Conservation (phyloP, 2,329 filamentous ascomycete species). For the Pseudogymnoascus sp. region DNA sequence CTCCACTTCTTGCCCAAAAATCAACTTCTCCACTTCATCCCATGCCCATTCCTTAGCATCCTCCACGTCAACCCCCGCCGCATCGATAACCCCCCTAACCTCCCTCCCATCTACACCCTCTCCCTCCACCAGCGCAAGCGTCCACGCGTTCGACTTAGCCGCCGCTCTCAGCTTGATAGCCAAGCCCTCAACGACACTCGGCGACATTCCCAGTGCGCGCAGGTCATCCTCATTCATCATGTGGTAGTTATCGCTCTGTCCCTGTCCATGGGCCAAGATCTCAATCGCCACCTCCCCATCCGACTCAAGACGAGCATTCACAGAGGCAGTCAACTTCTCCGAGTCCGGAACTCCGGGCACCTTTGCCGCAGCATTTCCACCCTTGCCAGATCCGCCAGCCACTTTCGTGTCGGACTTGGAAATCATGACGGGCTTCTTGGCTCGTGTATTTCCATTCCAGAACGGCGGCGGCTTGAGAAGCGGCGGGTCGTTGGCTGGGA, state of each 20-base stretch:
- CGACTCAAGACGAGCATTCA: not conserved
- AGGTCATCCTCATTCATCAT: conserved; percentile 56
- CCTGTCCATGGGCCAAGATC: conserved; percentile 31
- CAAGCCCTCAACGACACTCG: conserved; percentile 60
- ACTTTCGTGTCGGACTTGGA: not conserved
- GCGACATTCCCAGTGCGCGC: conserved; percentile 48
- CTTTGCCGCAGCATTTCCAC: not conserved
- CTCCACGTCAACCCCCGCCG: conserved; percentile 43
- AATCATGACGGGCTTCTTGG: not conserved
- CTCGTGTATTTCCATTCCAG: not conserved
- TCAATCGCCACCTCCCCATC: conserved; percentile 34
- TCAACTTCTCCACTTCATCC: conserved; percentile 13
- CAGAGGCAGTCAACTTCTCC: not conserved
- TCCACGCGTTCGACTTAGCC: conserved; percentile 68
- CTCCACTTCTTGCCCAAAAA: conserved; percentile 15
- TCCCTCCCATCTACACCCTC: conserved; percentile 47
- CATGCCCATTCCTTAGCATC: conserved; percentile 16
- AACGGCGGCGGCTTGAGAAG: not conserved
- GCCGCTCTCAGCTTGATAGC: conserved; percentile 58
- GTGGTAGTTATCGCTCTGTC: conserved; percentile 16
- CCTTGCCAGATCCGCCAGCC: not conserved
- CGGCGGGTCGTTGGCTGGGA: conserved; percentile 45
- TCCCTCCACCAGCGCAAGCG: conserved; percentile 68
- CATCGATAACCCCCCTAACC: conserved; percentile 61
- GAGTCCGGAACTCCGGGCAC: not conserved